Percentiles rank a stretch among this genome's conserved stretches.
Evolutionary conservation across 495 filamentous ascomycete genomes (phyloP).

Genomic region (Oleoguttula mirabilis): DNA sequence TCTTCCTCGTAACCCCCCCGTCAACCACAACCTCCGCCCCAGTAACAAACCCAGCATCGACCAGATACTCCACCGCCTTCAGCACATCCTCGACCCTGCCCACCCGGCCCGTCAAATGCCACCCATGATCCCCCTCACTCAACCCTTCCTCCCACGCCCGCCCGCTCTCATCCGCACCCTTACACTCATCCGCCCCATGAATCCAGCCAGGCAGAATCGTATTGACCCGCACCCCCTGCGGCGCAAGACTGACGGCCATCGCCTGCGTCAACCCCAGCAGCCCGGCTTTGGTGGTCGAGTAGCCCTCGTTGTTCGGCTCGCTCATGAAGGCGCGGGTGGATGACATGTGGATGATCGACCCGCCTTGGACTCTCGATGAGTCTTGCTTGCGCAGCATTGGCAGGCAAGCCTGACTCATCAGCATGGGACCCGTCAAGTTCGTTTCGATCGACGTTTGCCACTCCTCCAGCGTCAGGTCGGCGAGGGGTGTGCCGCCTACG

Average conservation of each 20-base stretch:
- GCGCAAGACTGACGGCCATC: constrained; percentile 21
- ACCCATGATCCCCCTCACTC: constrained; percentile 21
- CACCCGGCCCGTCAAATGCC: constrained; percentile 24
- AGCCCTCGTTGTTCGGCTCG: constrained; percentile 23
- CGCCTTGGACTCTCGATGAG: constrained; percentile 1
- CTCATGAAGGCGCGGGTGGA: constrained; percentile 26
- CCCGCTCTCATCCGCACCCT: constrained; percentile 19
- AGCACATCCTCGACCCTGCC: constrained; percentile 24
- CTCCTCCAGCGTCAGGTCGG: constrained; percentile 12
- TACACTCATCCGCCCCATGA: constrained; percentile 23
- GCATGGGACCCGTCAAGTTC: constrained; percentile 19
- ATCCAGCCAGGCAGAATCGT: constrained; percentile 27
- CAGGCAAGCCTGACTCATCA: constrained; percentile 17
- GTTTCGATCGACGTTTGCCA: constrained; percentile 19
- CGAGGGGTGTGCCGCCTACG: constrained; percentile 8
- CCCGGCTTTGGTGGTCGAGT: constrained; percentile 23
- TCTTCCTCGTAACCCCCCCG: constrained; percentile 25
- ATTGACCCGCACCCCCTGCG: constrained; percentile 22
- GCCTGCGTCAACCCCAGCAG: constrained; percentile 24
- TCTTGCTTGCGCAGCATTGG: constrained; percentile 8
- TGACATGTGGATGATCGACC: constrained; percentile 25
- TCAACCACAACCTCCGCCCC: constrained; percentile 24
- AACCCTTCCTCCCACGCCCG: constrained; percentile 21
- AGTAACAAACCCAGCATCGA: constrained; percentile 21
- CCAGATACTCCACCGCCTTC: constrained; percentile 25